phyloP scores from a whole-genome alignment of 164 flowering plant species.

The Platanus orientalis region DNA sequence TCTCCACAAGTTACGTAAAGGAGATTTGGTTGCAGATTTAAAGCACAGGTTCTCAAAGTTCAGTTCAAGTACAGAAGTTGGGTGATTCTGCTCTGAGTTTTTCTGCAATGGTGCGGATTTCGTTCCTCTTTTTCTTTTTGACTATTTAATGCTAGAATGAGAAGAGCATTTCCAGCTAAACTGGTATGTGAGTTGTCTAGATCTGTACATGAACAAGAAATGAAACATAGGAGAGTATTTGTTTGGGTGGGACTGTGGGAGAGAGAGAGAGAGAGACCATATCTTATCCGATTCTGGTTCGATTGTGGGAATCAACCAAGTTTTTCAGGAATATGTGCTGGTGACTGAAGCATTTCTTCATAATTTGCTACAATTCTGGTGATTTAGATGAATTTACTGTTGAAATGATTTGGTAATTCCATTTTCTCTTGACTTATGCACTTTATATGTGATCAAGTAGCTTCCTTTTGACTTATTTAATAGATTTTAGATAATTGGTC shows the following conservation, averaged over 20 bases:
- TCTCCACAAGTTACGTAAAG: conserved; percentile 26
- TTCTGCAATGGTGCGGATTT: neutral
- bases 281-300: neutral
- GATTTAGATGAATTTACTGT: conserved; percentile 1
- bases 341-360: neutral
- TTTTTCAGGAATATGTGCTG: neutral
- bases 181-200: neutral
- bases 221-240: neutral
- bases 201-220: neutral
- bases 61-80: neutral
- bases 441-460: neutral
- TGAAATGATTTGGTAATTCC: neutral
- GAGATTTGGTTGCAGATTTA: conserved; percentile 34
- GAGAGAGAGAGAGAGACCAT: neutral
- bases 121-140: neutral
- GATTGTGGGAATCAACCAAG: neutral
- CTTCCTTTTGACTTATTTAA: neutral
- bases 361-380: neutral
- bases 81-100: conserved; percentile 1
- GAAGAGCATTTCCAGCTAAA: neutral
- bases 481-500: neutral
- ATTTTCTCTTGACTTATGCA: neutral
- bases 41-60: conserved; percentile 31
- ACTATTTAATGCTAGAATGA: neutral
- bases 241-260: too few relatives aligned